These are phyloP conservation scores for Pythium utonaiense DNA, from an alignment of 352 stramenopile species.

Conservation along the genomic window DNA sequence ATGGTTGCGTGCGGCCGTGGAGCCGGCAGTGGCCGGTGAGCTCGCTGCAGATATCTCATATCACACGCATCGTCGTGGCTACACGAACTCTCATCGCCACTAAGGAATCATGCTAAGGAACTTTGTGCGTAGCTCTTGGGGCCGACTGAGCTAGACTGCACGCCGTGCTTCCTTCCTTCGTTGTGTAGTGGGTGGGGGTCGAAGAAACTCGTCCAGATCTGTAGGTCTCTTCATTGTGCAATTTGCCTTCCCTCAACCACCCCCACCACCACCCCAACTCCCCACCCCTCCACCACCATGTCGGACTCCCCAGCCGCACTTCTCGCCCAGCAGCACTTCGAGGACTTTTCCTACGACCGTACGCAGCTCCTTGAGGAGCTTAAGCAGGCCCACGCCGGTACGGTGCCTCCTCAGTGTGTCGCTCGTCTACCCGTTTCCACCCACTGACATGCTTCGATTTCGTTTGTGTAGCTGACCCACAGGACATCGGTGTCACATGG, in stretches of 20 bases:
- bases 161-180: too few species aligned
- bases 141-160: too few species aligned
- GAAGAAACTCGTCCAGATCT: too few species aligned
- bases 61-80: neutral
- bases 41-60: slow-evolving; percentile 1
- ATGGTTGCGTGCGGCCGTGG: too few species aligned
- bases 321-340: slow-evolving; percentile 74
- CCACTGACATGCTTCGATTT: neutral
- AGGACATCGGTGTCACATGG: slow-evolving; percentile 33
- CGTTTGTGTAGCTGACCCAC: slow-evolving; percentile 12
- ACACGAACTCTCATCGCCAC: neutral
- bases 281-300: neutral
- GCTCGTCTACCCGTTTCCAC: neutral
- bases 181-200: too few species aligned
- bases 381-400: slow-evolving; percentile 39
- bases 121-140: too few species aligned
- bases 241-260: slow-evolving; percentile 3
- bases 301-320: slow-evolving; percentile 45
- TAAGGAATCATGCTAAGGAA: too few species aligned
- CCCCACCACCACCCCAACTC: neutral
- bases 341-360: slow-evolving; percentile 66
- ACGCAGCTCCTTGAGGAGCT: slow-evolving; percentile 55
- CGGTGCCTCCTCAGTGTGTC: neutral
- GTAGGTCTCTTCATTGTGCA: slow-evolving; percentile 4
- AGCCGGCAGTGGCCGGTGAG: neutral